A percentile compares a stretch with the other conserved stretches of the same genome.
Evolutionary conservation across 2,329 filamentous ascomycete species (phyloP).

Genomic region (Colletotrichum tofieldiae): DNA sequence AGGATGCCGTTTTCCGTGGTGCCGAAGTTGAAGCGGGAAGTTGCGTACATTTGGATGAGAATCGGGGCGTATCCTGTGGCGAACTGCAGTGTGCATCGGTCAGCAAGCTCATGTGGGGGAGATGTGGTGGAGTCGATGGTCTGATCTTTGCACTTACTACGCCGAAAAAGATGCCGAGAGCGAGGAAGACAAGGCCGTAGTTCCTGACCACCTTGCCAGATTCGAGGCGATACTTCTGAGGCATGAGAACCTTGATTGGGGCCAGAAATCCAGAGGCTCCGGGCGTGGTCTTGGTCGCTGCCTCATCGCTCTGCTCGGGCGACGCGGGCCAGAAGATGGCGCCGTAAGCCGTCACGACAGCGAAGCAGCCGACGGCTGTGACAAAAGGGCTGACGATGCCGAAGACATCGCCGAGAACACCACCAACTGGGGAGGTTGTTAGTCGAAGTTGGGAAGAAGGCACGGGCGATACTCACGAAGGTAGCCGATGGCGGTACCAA

Average conservation of each 20-base stretch:
- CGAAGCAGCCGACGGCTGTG: conserved; percentile 59
- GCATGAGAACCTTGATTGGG: conserved; percentile 73
- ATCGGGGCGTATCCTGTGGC: conserved; percentile 79
- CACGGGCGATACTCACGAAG: conserved; percentile 58
- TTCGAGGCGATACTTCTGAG: conserved; percentile 67
- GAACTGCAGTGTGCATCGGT: conserved; percentile 10
- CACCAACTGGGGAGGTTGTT: conserved; percentile 63
- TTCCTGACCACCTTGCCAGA: conserved; percentile 69
- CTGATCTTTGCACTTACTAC: conserved; percentile 62
- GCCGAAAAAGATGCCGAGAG: conserved; percentile 76
- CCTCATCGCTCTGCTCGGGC: conserved; percentile 48
- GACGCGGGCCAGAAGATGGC: conserved; percentile 50
- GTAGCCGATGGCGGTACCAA: conserved; percentile 76
- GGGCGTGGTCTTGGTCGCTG: conserved; percentile 43
- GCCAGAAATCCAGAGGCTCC: conserved; percentile 71
- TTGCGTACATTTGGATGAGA: conserved; percentile 73
- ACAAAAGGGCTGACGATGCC: conserved; percentile 77
- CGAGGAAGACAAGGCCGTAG: conserved; percentile 76
- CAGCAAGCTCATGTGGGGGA: conserved; percentile 1
- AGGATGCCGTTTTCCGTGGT: conserved; percentile 71
- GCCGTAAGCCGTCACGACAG: conserved; percentile 51
- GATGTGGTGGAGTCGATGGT: background rate
- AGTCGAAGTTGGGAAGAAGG: background rate
- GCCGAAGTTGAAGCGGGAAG: conserved; percentile 68
- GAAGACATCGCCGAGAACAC: conserved; percentile 74